Evolutionary conservation across 257 asterid genomes (phyloP).

Genomic region (Apocynum venetum): DNA sequence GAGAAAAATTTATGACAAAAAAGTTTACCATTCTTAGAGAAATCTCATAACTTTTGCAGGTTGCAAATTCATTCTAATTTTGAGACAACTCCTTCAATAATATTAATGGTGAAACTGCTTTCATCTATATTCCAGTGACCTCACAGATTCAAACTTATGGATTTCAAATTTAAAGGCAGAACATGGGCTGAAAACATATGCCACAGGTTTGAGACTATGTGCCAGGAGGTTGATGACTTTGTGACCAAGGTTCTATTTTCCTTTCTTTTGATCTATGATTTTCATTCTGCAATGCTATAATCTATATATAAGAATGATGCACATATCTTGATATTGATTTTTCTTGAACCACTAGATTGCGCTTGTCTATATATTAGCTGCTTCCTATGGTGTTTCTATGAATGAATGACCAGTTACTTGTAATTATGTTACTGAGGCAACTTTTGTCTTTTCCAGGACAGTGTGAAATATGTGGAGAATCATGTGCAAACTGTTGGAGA

Average conservation of each 20-base stretch:
- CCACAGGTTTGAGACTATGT: slow-evolving; percentile 55
- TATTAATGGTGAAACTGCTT: slow-evolving; percentile 8
- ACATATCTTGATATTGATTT: not conserved
- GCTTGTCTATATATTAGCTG: not conserved
- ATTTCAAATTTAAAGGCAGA: slow-evolving; percentile 33
- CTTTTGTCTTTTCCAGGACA: slow-evolving; percentile 41
- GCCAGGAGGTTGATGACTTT: slow-evolving; percentile 68
- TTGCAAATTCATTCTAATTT: not conserved
- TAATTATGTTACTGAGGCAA: not conserved
- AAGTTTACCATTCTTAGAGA: not conserved
- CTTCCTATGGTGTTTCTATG: not conserved
- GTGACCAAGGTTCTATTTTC: slow-evolving; percentile 49
- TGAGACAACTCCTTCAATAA: not conserved
- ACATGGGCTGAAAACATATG: slow-evolving; percentile 62
- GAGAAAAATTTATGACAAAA: not conserved
- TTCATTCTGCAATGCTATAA: not conserved
- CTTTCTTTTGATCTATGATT: not conserved
- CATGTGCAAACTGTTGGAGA: slow-evolving; percentile 59
- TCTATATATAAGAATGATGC: not conserved
- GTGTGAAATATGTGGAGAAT: slow-evolving; percentile 50
- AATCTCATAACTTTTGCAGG: not conserved
- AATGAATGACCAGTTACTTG: not conserved
- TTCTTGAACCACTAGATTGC: not conserved
- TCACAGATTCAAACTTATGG: slow-evolving; percentile 27
- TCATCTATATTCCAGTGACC: slow-evolving; percentile 11